These are phyloP conservation scores for Microcera coccophila DNA, from an alignment of 2,329 filamentous ascomycete genomes.

Conservation along the genomic window DNA sequence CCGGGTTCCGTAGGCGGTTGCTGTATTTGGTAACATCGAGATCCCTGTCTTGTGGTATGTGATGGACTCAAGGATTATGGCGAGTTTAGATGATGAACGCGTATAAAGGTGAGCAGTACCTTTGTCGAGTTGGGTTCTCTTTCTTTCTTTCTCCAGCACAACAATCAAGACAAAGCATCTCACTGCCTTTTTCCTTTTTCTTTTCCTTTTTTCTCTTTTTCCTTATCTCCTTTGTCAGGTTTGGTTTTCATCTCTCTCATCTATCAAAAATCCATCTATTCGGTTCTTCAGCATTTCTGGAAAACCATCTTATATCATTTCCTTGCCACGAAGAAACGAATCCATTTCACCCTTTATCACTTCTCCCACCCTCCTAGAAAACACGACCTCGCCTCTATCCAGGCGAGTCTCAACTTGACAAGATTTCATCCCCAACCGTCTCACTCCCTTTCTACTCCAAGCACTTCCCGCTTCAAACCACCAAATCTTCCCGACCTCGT, in stretches of 20 bases:
- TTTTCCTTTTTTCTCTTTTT: constrained; percentile 22
- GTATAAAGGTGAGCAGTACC: constrained; percentile 23
- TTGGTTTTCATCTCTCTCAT: constrained; percentile 20
- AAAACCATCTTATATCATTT: too few relatives aligned
- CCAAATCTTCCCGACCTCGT: constrained; percentile 36
- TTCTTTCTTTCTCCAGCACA: constrained; percentile 22
- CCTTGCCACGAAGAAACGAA: too few relatives aligned
- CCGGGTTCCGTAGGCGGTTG: constrained; percentile 16
- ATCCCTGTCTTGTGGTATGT: constrained; percentile 1
- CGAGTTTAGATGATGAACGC: constrained; percentile 5
- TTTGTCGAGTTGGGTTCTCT: constrained; percentile 10
- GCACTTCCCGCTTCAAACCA: constrained; percentile 40
- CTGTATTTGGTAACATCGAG: constrained; percentile 22
- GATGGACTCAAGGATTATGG: neutral
- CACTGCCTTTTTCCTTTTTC: constrained; percentile 17
- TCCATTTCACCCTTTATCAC: constrained; percentile 5
- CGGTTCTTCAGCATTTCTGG: too few relatives aligned
- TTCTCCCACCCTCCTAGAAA: constrained; percentile 4
- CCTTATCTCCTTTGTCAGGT: constrained; percentile 20
- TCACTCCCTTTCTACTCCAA: constrained; percentile 40
- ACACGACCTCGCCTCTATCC: constrained; percentile 15
- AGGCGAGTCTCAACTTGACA: constrained; percentile 24
- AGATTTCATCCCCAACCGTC: constrained; percentile 32
- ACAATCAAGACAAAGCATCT: constrained; percentile 15
- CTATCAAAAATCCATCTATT: constrained; percentile 7